Base-by-base conservation (phyloP, 2,329 filamentous ascomycete genomes). In the Penicillium freii region DNA sequence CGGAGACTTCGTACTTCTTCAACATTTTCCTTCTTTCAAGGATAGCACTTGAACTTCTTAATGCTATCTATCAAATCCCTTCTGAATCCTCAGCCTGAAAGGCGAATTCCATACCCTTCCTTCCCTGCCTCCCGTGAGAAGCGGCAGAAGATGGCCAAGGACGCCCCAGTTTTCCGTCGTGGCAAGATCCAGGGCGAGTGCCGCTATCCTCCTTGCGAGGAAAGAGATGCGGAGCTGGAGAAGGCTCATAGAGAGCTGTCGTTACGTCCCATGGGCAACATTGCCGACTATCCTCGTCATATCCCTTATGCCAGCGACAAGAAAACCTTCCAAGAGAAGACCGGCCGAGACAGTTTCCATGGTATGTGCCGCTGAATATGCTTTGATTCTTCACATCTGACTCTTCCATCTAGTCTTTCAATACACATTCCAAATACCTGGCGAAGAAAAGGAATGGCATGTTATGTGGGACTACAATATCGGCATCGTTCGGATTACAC, bases 381-480 rank as follows among this genome's bases (percentile, higher is more conserved):
- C 10, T 27, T 38, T 52, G 8, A 33, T 23, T 23, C 15, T 39
- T 59, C 29, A 59, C 55, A 33, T 63, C 47, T 52, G 38, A 38
- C 4, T 54, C 19, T 23, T 44, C 21, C 43, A 15, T 19, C 11
- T 34, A 74, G 73, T 74, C 13, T 70, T 70, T n/a, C 65, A 92
- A 66, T 97, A 97, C 74, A 86, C 84, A 36, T 97, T 95, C 79
- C 84, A 81, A 64, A 72, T 88, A 4, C 89, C 89, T 0, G 85
- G 81, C 11, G 84, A 89, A 45, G 82, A 87, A 2, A 82, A 81
- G 61, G 80, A 84, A 51, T 92, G 89, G 72, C 85, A 84, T 0
- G 87, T 97, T 59, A 92, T 97, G 85, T 99, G 94, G 94, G 94
- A 99, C 74, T 97, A 97, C 78, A 93, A 95, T 67, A 86, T 93